Evolutionary conservation across 768 basidiomycete genomes (phyloP).

Genomic region (Lyophyllum semitale): DNA sequence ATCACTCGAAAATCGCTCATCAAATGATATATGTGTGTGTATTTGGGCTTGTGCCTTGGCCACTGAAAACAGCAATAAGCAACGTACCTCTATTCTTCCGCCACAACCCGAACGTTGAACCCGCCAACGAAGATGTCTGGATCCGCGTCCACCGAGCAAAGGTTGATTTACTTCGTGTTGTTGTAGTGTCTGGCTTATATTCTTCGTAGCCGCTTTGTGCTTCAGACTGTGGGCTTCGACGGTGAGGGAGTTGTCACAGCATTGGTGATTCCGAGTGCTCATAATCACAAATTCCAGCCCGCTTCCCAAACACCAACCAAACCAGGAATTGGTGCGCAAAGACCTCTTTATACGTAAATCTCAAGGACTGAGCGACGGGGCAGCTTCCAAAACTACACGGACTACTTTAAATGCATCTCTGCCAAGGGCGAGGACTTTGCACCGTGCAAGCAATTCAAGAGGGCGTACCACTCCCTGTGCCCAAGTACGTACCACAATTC

Average conservation of each 20-base stretch:
- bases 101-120: conserved; percentile 38
- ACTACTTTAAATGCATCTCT: conserved; percentile 96
- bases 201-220: conserved; percentile 70
- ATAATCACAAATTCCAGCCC: conserved; percentile 49
- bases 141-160: conserved; percentile 44
- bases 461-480: conserved; percentile 94
- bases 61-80: no score
- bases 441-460: conserved; percentile 99
- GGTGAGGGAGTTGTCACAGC: conserved; percentile 42
- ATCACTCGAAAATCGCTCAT: no score
- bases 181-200: conserved; percentile 13
- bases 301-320: conserved; percentile 92
- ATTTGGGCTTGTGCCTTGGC: no score
- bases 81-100: conserved; percentile 29
- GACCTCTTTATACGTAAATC: no score
- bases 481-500: conserved; percentile 73
- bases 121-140: conserved; percentile 58
- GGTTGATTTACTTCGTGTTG: conserved; percentile 9
- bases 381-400: conserved; percentile 95
- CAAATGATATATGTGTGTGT: no score
- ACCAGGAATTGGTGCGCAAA: conserved; percentile 80
- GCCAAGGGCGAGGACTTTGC: conserved; percentile 98
- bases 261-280: conserved; percentile 1
- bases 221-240: conserved; percentile 96
- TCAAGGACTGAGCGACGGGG: conserved; percentile 3